phyloP scores from a whole-genome alignment of 2,329 filamentous ascomycete species.

The Hypoxylon sp. region DNA sequence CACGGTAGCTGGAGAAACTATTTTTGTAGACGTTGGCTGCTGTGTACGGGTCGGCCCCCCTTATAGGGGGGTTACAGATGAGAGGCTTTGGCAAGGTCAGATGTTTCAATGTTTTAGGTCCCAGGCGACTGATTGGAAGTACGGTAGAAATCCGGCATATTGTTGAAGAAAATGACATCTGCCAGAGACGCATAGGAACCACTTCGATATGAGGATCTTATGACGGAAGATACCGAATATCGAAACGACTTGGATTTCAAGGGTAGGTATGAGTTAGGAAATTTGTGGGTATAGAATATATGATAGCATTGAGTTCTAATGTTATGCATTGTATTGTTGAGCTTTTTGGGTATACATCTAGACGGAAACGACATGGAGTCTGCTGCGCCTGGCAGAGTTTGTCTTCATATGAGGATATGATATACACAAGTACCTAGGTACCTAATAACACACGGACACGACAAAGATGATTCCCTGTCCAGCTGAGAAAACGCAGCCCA shows the following conservation, averaged over 20 bases:
- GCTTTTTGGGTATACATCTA: slow-evolving; percentile 4
- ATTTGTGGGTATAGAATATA: slow-evolving; percentile 15
- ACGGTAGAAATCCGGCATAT: slow-evolving; percentile 4
- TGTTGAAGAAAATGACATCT: not conserved
- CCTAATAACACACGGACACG: slow-evolving; percentile 6
- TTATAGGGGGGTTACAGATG: slow-evolving; percentile 16
- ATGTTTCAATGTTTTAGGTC: slow-evolving; percentile 17
- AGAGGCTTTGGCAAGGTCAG: slow-evolving; percentile 21
- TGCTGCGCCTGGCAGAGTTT: slow-evolving; percentile 29
- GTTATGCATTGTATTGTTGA: slow-evolving; percentile 4
- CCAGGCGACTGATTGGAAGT: not conserved
- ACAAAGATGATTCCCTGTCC: slow-evolving; percentile 29
- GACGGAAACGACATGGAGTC: slow-evolving; percentile 6
- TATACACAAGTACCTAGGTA: too few species aligned
- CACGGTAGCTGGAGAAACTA: slow-evolving; percentile 32
- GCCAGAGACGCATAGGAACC: slow-evolving; percentile 10
- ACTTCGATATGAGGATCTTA: slow-evolving; percentile 11
- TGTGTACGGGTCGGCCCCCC: not conserved
- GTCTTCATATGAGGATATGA: not conserved
- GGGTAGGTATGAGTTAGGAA: slow-evolving; percentile 8
- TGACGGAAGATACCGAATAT: slow-evolving; percentile 26
- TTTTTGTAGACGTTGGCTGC: slow-evolving; percentile 32
- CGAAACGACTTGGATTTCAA: slow-evolving; percentile 14
- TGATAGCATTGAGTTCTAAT: slow-evolving; percentile 5
- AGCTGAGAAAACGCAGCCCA: slow-evolving; percentile 35